Percentiles rank a stretch among this genome's conserved stretches.
Conservation (phyloP, 306 rosid genomes). For the Quercus bicolor region DNA sequence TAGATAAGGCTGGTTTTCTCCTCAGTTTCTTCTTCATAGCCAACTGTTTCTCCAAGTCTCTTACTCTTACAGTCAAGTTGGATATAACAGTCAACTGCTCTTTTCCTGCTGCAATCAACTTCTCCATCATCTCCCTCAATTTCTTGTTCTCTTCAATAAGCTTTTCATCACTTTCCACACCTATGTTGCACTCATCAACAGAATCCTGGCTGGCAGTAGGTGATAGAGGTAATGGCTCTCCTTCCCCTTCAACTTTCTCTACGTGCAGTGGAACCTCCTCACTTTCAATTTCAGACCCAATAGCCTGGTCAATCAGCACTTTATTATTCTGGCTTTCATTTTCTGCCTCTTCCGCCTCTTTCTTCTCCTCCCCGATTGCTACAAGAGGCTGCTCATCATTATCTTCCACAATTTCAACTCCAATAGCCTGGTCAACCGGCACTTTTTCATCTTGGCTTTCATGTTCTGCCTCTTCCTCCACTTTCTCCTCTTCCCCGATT, state of each 20-base stretch:
- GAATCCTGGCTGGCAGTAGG: not conserved
- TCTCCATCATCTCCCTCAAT: constrained; percentile 37
- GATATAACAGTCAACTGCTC: constrained; percentile 36
- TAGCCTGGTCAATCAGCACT: not conserved
- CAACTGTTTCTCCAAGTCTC: constrained; percentile 36
- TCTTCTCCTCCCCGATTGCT: not conserved
- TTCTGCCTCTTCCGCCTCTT: not conserved
- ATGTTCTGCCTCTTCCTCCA: not conserved
- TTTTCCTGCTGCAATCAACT: constrained; percentile 35
- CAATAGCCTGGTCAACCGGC: not conserved
- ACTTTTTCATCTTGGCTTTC: not conserved
- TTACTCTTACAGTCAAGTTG: constrained; percentile 33
- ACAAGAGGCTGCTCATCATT: not conserved
- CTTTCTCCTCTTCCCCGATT: not conserved
- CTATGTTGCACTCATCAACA: not conserved
- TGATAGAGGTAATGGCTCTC: not conserved
- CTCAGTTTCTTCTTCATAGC: constrained; percentile 30
- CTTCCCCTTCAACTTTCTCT: not conserved
- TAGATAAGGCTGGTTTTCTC: not conserved
- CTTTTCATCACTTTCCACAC: not conserved
- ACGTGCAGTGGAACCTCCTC: not conserved
- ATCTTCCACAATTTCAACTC: not conserved
- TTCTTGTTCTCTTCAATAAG: constrained; percentile 36
- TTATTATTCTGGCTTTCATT: not conserved
- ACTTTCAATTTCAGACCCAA: not conserved